Evolutionary conservation across 2,329 filamentous ascomycete genomes (phyloP), one percentile per base, ranked within the genome.

Genomic region (Laburnicola sp.): DNA sequence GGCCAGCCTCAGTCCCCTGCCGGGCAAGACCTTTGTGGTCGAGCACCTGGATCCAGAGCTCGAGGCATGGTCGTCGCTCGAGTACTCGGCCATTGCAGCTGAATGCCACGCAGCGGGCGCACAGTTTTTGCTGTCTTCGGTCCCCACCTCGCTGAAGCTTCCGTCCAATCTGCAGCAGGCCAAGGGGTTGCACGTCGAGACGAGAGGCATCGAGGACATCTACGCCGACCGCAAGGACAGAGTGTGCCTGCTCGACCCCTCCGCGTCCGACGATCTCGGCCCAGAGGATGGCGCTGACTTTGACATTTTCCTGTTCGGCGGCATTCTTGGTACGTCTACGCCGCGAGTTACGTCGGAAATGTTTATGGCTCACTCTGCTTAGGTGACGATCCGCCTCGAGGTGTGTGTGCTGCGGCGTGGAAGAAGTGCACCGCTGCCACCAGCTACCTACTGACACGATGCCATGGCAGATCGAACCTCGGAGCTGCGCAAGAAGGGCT

Each of bases 1-100:
- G 70, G 58, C 69, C 38, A 56, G 59, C 60, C 32, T 49, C 51
- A 53, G 36, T 41, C 36, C 50, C 7, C 31, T 50, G n/a, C 37
- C 62, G 21, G 66, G 63, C 54, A 89, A 91, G 75, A 92, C 86
- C 37, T 97, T 94, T 76, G 89, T 97, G 66, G 92, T 97, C 64
- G 93, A 97, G 79, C 93, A 99, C 75, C 86, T 99, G 59, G 94
- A 99, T 76, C 87, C 89, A 35, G 94, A 99, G 75, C 82, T 99
- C 27, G 94, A 95, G 30, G 83, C 85, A 35, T 99, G 94, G 94
- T 97, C 94, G 23, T 86, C 90, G 58, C 83, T 97, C 46, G 94
- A 99, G 77, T 99, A 99, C 77, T 78, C 85, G 48, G 84, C 88
- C 66, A 97, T 99, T 70, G 91, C 91, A 45, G 79, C 82, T 54